Evolutionary conservation across 2,329 filamentous ascomycete genomes (phyloP).

Genomic region (Fusarium stilboides): DNA sequence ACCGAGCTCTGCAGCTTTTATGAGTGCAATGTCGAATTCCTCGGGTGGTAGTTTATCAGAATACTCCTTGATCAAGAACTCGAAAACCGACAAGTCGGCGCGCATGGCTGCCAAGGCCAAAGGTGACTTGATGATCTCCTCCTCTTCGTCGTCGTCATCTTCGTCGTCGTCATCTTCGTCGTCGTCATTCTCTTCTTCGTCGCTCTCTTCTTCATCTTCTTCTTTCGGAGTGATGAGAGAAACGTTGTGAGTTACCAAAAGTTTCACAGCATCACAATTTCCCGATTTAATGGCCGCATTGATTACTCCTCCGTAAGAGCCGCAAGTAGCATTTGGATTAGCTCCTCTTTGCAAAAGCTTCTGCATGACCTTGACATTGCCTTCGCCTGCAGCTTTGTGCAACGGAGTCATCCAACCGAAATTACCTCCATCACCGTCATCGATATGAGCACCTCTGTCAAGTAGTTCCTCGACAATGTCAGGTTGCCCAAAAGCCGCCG

Average conservation of each 20-base stretch:
- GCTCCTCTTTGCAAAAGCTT: conserved; percentile 57
- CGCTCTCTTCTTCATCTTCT: conserved; percentile 37
- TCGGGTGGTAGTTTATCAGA: conserved; percentile 56
- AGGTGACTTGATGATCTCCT: conserved; percentile 50
- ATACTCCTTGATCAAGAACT: conserved; percentile 59
- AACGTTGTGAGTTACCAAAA: conserved; percentile 58
- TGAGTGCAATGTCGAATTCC: conserved; percentile 58
- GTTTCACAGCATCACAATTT: conserved; percentile 57
- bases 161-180: background rate
- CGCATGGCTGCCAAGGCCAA: conserved; percentile 57
- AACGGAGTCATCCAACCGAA: conserved; percentile 57
- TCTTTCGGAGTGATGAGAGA: conserved; percentile 49
- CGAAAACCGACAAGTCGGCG: conserved; percentile 59
- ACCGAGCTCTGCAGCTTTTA: conserved; percentile 57
- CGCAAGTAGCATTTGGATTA: conserved; percentile 54
- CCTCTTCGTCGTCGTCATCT: conserved; percentile 6
- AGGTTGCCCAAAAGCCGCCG: conserved; percentile 23
- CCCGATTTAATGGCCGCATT: conserved; percentile 61
- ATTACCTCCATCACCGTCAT: conserved; percentile 52
- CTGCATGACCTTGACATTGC: conserved; percentile 59
- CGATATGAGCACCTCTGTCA: conserved; percentile 19
- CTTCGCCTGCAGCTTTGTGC: conserved; percentile 57
- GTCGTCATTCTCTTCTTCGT: conserved; percentile 30
- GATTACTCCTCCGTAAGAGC: conserved; percentile 54
- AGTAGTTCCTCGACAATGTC: conserved; percentile 36